Evolutionary conservation across 441 rosid genomes (phyloP), one percentile per base, ranked within the genome.

Genomic region (Pelargonium australe): DNA sequence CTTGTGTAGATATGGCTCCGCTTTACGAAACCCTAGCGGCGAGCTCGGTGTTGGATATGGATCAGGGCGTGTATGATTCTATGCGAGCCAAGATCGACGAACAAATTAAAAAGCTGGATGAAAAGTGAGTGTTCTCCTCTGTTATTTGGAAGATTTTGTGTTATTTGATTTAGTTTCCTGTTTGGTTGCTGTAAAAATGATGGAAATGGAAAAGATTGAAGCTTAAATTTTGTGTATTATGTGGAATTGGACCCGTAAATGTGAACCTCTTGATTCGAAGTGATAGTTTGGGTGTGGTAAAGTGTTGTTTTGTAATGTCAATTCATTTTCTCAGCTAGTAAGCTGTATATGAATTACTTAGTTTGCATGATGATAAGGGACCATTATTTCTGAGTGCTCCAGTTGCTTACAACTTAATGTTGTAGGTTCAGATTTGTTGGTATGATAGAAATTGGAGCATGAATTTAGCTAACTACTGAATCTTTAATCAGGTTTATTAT

Each of bases 71-170:
- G 65, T 75, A 89, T 80, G 91, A 83, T 68, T 73, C 86, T 57
- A 90, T 92, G 97, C 82, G 82, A 7, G 72, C 80, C 1, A 83
- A 76, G 75, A 95, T 81, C 69, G 95, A 80, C 9, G 96, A 89
- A n/a, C 96, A 95, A 83, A 84, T 89, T 70, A 90, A 90, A 77
- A 91, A 80, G 83, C 87, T 91, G 28, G 96, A 90, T 16, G 99
- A 91, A 71, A 91, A 86, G 97, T 91, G 79, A 80, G 92, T 80
- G 57, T 3, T 49, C 14, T 7, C 0, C 53, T 47, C 5, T 13
- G 57, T 2, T 13, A 13, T n/a, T 49, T 49, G 13, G 1, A 1
- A 25, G 31, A 25, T 25, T 25, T 25, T 2, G 2, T 25, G 31
- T 13, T 12, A 13, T 49, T 49, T 13, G 16, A 49, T 49, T 13